Evolutionary conservation across 116 monocot species (phyloP).

Genomic region (Phalaenopsis hybrid): DNA sequence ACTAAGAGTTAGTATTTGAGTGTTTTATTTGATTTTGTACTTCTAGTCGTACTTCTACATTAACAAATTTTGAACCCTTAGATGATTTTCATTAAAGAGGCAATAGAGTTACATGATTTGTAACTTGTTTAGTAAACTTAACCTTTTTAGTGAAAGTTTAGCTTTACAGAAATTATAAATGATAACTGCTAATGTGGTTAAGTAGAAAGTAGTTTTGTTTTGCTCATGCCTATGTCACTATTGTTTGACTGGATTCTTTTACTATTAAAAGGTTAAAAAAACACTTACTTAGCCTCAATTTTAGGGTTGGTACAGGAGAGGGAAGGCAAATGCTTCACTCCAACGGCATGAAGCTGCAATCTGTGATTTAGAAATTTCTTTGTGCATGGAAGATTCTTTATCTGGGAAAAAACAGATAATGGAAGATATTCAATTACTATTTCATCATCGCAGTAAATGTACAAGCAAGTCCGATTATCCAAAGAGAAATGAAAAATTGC

Average conservation of each 20-base stretch:
- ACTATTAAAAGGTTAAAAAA: background rate
- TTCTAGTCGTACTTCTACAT: background rate
- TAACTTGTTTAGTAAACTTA: background rate
- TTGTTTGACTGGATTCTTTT: background rate
- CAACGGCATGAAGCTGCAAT: constrained; percentile 49
- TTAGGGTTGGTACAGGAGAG: constrained; percentile 94
- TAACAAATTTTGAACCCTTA: background rate
- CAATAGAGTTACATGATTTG: background rate
- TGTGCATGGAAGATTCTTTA: constrained; percentile 46
- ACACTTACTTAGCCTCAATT: constrained; percentile 3
- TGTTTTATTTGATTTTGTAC: background rate
- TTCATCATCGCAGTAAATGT: constrained; percentile 5
- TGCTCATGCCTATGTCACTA: background rate
- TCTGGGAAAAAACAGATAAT: constrained; percentile 66
- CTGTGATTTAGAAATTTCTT: constrained; percentile 65
- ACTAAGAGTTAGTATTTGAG: background rate
- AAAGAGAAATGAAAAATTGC: constrained; percentile 9
- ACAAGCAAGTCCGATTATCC: background rate
- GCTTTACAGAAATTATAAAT: background rate
- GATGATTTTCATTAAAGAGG: background rate
- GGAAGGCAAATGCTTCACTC: constrained; percentile 65
- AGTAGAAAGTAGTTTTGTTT: background rate
- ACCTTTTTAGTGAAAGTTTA: background rate
- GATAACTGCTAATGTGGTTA: background rate
- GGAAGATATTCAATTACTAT: constrained; percentile 41